Conservation (phyloP, 805 yeast genomes). For the Saturnispora kantuleensis region DNA sequence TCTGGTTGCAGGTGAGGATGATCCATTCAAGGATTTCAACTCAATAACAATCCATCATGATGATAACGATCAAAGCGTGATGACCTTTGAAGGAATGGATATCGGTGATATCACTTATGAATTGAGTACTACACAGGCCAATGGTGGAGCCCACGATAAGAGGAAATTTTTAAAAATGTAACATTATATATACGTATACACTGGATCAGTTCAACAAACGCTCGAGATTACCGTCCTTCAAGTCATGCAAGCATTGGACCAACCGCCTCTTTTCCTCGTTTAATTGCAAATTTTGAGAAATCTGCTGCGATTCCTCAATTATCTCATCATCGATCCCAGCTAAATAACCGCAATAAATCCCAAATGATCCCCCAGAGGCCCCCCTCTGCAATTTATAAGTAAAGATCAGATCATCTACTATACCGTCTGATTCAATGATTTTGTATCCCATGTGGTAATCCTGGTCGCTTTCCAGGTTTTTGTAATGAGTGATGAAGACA, state of each 20-base stretch:
- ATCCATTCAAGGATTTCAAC: conserved; percentile 78
- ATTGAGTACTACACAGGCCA: conserved; percentile 27
- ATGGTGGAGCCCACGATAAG: conserved; percentile 13
- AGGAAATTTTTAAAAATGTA: conserved; percentile 20
- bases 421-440: conserved; percentile 9
- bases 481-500: conserved; percentile 80
- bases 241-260: too few relatives aligned
- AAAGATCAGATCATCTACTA: conserved; percentile 33
- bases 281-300: conserved; percentile 24
- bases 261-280: neutral
- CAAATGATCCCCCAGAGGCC: conserved; percentile 57
- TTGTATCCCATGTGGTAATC: conserved; percentile 65
- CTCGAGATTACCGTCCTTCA: too few relatives aligned
- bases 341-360: conserved; percentile 73
- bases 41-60: conserved; percentile 81
- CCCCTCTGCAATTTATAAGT: conserved; percentile 44
- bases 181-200: too few relatives aligned
- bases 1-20: conserved; percentile 25
- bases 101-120: conserved; percentile 50
- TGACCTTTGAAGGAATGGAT: conserved; percentile 38
- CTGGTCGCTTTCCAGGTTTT: conserved; percentile 41
- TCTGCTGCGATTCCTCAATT: conserved; percentile 33
- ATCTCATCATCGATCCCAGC: conserved; percentile 50
- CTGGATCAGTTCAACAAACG: too few relatives aligned
- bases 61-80: conserved; percentile 39